Percentiles rank a stretch among this genome's conserved stretches.
These are phyloP conservation scores for Delonix regia DNA, from an alignment of 306 rosid species.

Conservation along the genomic window DNA sequence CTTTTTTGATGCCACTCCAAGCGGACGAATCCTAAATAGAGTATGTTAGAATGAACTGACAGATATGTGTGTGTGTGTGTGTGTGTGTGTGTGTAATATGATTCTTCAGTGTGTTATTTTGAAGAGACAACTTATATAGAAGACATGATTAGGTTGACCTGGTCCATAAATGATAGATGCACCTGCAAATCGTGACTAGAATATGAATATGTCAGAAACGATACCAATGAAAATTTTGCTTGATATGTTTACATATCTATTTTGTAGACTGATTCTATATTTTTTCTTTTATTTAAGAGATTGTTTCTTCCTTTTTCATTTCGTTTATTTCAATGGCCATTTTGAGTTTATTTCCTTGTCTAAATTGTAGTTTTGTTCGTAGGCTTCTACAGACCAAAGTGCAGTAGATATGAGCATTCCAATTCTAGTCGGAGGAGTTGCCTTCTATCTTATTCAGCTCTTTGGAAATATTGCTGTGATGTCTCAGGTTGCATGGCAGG, in stretches of 20 bases:
- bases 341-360: background rate
- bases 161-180: background rate
- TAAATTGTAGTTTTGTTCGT: slow-evolving; percentile 3
- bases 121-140: background rate
- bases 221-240: background rate
- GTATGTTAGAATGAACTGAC: slow-evolving; percentile 33
- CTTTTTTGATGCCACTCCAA: slow-evolving; percentile 80
- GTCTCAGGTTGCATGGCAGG: slow-evolving; percentile 52
- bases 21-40: slow-evolving; percentile 63
- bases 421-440: background rate
- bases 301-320: background rate
- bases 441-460: slow-evolving; percentile 5
- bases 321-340: background rate
- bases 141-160: background rate
- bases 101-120: slow-evolving; percentile 7
- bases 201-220: background rate
- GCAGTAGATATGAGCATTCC: slow-evolving; percentile 32
- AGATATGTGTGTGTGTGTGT: too few relatives aligned
- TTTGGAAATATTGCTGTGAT: slow-evolving; percentile 42
- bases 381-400: slow-evolving; percentile 57
- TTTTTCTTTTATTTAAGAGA: background rate
- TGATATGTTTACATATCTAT: background rate
- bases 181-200: background rate
- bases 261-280: background rate
- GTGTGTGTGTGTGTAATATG: too few relatives aligned